These are phyloP conservation scores for Volutella citrinella DNA, from an alignment of 2,329 filamentous ascomycete species.

Conservation along the genomic window DNA sequence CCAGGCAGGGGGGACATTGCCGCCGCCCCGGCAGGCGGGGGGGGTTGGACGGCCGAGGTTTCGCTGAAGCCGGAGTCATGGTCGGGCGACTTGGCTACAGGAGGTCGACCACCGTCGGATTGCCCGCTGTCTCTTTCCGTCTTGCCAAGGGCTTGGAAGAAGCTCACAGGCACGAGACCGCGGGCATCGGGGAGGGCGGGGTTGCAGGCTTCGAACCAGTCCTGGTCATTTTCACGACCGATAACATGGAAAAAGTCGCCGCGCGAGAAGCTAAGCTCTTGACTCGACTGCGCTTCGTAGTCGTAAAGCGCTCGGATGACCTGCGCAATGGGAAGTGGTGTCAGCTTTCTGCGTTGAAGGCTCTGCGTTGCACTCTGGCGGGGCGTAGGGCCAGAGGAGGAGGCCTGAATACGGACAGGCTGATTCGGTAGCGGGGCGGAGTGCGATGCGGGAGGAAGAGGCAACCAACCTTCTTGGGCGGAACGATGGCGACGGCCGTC, in stretches of 20 bases:
- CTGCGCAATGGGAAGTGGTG: conserved; percentile 42
- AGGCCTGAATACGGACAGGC: too few relatives aligned
- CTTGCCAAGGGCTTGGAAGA: conserved; percentile 89
- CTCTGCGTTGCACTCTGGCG: too few relatives aligned
- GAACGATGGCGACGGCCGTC: conserved; percentile 81
- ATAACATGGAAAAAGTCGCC: conserved; percentile 99
- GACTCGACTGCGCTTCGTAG: conserved; percentile 71
- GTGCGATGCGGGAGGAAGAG: conserved; percentile 11
- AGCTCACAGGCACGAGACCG: conserved; percentile 88
- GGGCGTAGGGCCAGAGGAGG: too few relatives aligned
- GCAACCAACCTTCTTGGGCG: conserved; percentile 80
- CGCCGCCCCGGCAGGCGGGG: conserved; percentile 14
- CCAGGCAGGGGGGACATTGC: conserved; percentile 8
- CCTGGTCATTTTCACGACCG: conserved; percentile 85
- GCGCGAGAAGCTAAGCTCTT: conserved; percentile 86
- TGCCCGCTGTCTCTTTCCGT: conserved; percentile 85
- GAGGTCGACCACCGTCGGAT: conserved; percentile 53
- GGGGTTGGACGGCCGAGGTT: conserved; percentile 28
- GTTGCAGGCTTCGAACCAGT: conserved; percentile 99
- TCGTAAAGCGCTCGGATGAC: conserved; percentile 97
- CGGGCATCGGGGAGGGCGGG: conserved; percentile 81
- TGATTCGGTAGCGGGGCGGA: too few relatives aligned
- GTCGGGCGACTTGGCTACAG: conserved; percentile 60
- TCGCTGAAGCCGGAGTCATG: conserved; percentile 84
- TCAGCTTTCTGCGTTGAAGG: conserved; percentile 8